Evolutionary conservation across 2,329 filamentous ascomycete genomes (phyloP), one percentile per base, ranked within the genome.

Genomic region (Aureobasidium sp.): DNA sequence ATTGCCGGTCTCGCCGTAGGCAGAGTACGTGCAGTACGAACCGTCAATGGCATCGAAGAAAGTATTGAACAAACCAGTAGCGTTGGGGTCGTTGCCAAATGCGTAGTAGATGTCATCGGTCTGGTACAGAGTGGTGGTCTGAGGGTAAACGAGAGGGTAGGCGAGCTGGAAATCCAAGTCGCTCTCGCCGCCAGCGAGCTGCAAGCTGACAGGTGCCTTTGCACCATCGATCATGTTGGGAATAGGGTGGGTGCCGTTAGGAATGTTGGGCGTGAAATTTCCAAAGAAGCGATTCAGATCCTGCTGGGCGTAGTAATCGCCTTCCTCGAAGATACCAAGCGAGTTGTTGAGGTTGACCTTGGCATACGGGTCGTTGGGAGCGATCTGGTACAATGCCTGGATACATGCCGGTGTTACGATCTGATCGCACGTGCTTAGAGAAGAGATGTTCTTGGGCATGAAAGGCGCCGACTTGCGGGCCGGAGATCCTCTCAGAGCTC

Each of bases 11-110:
- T 81, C 77, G 51, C 77, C 78, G 62, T 74, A 82, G 1, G 68
- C 68, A 14, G 64, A 66, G 63, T 77, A 80, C 9, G 75, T 77
- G 72, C 82, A 83, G 70, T 83, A 84, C 52, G 76, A 79, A 6
- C 79, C 80, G 65, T 82, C 80, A 44, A 82, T 74, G 34, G 80
- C 81, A 62, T 82, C 79, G 47, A 80, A 69, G 68, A 81, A 80
- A 58, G 75, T 80, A 70, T 78, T 77, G 37, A 79, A 66, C 64
- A 79, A 49, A 39, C 69, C 70, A 15, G 66, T 73, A 73, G 47
- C 76, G 64, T 69, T 81, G 78, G 44, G 44, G 63, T 69, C 81
- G 77, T 62, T 57, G 12, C 59, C 63, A 49, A 66, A 51, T 25
- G 67, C 67, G 59, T 71, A 70, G 62, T 67, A 71, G 11, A 68